Base-by-base conservation (phyloP, 1,284 basidiomycete genomes). In the Cutaneotrichosporon sp. region DNA sequence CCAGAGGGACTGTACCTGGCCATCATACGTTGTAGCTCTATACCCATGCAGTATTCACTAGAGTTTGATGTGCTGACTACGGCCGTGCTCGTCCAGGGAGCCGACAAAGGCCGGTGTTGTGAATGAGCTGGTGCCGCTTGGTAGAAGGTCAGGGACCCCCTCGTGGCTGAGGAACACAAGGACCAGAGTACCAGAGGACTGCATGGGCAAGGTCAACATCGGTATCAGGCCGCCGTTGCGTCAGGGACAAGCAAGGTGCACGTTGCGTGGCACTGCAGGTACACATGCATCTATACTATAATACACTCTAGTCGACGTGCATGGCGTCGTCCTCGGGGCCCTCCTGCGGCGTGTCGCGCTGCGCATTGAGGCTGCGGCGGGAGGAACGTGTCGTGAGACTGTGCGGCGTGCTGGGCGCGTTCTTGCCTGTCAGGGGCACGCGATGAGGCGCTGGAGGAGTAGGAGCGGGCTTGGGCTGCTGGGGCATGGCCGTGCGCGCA, bases 331-430 rank as follows among this genome's bases (percentile, higher is more conserved):
- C 40, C 10, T 46, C 36, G 40, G n/a, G n/a, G 41, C 40, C 2
- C 7, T 62, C 62, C 7, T 30, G 26, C 26, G 26, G 26, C 7
- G 26, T 30, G 10, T 7, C 26, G 26, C 10, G 26, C 26, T 50
- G 46, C 30, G 55, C 46, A 3, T 61, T 62, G 22, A 50, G 40
- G 30, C 55, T 64, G 21, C 62, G 49, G 48, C 68, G 54, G 3
- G 62, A 56, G 9, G 62, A 60, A 37, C 67, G 46, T n/a, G 68
- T 70, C 8, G 60, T 56, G 37, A 65, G 56, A 13, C 51, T 44
- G 49, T 67, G 65, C 9, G 68, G 65, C 40, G 65, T 68, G 18
- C 59, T 57, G 12, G 63, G 65, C 10, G 56, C 67, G 40, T 63
- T 65, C 52, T 54, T 54, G 18, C 49, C 49, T 9, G 41, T 44